Base-by-base conservation (phyloP, 108 stramenopile species). In the Nitzschia putrida region DNA sequence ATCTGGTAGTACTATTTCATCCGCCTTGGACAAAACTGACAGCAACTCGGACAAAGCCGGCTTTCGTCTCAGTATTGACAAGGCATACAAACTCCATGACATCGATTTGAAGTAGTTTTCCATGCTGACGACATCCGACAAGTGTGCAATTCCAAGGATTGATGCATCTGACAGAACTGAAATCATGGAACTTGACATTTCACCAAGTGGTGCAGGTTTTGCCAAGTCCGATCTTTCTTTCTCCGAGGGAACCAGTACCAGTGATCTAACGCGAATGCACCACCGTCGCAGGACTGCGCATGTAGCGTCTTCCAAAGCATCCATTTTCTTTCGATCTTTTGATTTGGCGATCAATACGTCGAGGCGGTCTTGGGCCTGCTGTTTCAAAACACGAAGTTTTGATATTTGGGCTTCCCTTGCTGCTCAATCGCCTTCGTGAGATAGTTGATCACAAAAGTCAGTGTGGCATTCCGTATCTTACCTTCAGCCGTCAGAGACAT, bases 61-160 rank as follows among this genome's bases (percentile, higher is more conserved):
- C 41, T 79, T 83, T 38, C 78, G 73, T 41, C 72, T 69, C 24
- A 91, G 51, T 11, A 83, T 64, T 12, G 42, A 53, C 55, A 84
- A 69, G 43, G 83, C 73, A 5, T 61, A 61, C 53, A 79, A 77
- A 69, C 84, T 80, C 90, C 90, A 91, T 51, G 72, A 83, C 43
- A 91, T 75, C 24, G 83, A 79, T 50, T 74, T 74, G 60, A 91
- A 84, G 37, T 74, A 71, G 61, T 87, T 85, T 7, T 69, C 42
- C 61, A 83, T 77, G n/a, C 25, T 24, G 42, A 64, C 42, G 12
- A 91, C 81, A 57, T 91, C 90, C 9, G 72, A 75, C 9, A 88
- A 66, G 50, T 76, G 52, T 11, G 71, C 24, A 59, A 91, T 82
- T 8, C 85, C 86, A 37, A 87, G 76, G 13, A 61, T 43, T 61